phyloP scores from a whole-genome alignment of 1,284 basidiomycete genomes.

The Cryptococcus sp. region DNA sequence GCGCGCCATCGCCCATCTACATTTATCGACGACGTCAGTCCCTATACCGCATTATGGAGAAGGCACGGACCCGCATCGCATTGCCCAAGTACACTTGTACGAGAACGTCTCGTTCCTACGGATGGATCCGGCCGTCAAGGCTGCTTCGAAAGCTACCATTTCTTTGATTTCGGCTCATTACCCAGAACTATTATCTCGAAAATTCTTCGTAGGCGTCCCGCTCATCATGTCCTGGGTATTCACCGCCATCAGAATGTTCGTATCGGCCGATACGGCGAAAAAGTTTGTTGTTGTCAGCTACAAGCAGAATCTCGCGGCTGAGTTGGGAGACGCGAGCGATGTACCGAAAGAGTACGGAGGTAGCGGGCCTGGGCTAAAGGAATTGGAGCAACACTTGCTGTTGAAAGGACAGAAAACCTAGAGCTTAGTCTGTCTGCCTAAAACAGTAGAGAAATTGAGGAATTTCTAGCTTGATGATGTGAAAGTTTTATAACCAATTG shows the following conservation, averaged over 20 bases:
- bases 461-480: too few species aligned
- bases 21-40: conserved; percentile 18
- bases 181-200: conserved; percentile 31
- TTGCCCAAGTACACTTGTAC: conserved; percentile 33
- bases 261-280: conserved; percentile 24
- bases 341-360: conserved; percentile 30
- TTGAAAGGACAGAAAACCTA: not conserved
- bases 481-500: too few species aligned
- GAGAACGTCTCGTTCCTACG: conserved; percentile 32
- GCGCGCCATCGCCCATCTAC: conserved; percentile 21
- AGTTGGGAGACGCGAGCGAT: conserved; percentile 17
- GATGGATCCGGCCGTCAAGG: conserved; percentile 30
- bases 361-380: conserved; percentile 14
- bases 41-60: conserved; percentile 25
- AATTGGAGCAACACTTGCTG: conserved; percentile 16
- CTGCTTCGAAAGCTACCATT: conserved; percentile 28
- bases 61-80: conserved; percentile 26
- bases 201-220: conserved; percentile 35
- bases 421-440: too few species aligned
- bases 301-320: conserved; percentile 17
- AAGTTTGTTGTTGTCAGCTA: conserved; percentile 32
- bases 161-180: conserved; percentile 29
- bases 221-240: conserved; percentile 36
- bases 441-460: too few species aligned
- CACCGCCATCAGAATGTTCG: conserved; percentile 25